Conservation (phyloP, 108 stramenopile genomes). For the Asterionellopsis glacialis region DNA sequence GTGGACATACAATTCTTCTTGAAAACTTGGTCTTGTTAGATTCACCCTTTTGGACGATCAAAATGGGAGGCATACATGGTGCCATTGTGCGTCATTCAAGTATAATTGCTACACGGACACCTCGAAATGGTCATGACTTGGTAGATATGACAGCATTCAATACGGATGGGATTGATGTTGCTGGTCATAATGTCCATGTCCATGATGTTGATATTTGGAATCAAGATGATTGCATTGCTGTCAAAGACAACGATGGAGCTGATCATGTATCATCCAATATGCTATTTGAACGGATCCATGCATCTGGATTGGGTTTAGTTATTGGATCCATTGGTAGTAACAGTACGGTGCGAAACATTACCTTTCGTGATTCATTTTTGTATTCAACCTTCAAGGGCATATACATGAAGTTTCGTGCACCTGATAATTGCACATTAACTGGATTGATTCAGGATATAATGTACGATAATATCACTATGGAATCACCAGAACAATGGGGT, state of each 20-base stretch:
- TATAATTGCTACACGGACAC: conserved; percentile 30
- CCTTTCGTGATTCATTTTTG: conserved; percentile 42
- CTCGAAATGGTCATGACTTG: conserved; percentile 20
- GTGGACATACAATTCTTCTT: conserved; percentile 21
- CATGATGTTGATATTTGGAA: conserved; percentile 42
- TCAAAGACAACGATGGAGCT: conserved; percentile 29
- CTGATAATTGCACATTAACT: neutral
- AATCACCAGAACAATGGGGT: conserved; percentile 37
- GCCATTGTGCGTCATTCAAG: conserved; percentile 25
- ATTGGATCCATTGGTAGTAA: conserved; percentile 40
- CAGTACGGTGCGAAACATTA: conserved; percentile 41
- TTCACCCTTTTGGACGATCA: conserved; percentile 34
- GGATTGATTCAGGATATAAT: conserved; percentile 24
- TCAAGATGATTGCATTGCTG: conserved; percentile 49
- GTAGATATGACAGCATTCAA: conserved; percentile 50
- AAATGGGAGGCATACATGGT: conserved; percentile 16
- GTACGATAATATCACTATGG: conserved; percentile 42
- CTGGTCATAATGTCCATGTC: conserved; percentile 33
- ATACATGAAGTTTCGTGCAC: conserved; percentile 47
- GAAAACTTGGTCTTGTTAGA: conserved; percentile 37
- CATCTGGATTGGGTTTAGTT: conserved; percentile 45
- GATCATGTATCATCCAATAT: conserved; percentile 19
- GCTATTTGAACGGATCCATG: conserved; percentile 44
- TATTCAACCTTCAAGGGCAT: conserved; percentile 47
- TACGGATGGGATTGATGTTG: conserved; percentile 51